Conservation (phyloP, 768 basidiomycete genomes). For the Boletus reticulatus region DNA sequence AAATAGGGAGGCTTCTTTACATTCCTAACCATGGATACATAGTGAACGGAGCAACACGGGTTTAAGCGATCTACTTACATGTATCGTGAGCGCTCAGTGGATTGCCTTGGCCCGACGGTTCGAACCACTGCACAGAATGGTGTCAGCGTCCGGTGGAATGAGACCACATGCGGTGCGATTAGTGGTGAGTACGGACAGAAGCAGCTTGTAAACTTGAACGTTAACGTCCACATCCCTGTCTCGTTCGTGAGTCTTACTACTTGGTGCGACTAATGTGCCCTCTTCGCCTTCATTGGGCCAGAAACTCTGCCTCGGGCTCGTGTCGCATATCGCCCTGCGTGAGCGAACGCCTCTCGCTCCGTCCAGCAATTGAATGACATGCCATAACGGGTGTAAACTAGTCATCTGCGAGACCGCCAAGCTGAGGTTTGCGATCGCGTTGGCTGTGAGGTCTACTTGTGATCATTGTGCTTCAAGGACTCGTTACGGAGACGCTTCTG, state of each 20-base stretch:
- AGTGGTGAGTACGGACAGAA: no score
- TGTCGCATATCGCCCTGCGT: constrained; percentile 50
- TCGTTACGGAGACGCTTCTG: not conserved
- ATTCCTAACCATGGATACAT: no score
- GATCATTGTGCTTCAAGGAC: not conserved
- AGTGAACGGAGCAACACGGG: no score
- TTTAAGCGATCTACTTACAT: no score
- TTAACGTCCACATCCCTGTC: no score
- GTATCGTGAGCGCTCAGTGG: no score
- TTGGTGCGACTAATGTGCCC: not conserved
- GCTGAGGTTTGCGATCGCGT: constrained; percentile 44
- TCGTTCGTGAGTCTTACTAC: not conserved
- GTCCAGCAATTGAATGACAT: constrained; percentile 22
- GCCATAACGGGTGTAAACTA: constrained; percentile 35
- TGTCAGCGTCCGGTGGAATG: no score
- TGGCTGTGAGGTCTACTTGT: constrained; percentile 5
- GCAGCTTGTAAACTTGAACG: no score
- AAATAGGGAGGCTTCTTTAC: no score
- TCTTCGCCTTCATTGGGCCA: constrained; percentile 52
- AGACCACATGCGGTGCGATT: no score
- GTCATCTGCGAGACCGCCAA: constrained; percentile 46
- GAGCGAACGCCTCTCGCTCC: constrained; percentile 13
- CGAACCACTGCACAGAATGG: no score
- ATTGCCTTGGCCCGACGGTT: no score
- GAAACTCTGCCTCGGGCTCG: constrained; percentile 62